Percentiles rank a stretch among this genome's conserved stretches.
phyloP scores from a whole-genome alignment of 2,329 filamentous ascomycete species.

The Sarocladium oryzae region DNA sequence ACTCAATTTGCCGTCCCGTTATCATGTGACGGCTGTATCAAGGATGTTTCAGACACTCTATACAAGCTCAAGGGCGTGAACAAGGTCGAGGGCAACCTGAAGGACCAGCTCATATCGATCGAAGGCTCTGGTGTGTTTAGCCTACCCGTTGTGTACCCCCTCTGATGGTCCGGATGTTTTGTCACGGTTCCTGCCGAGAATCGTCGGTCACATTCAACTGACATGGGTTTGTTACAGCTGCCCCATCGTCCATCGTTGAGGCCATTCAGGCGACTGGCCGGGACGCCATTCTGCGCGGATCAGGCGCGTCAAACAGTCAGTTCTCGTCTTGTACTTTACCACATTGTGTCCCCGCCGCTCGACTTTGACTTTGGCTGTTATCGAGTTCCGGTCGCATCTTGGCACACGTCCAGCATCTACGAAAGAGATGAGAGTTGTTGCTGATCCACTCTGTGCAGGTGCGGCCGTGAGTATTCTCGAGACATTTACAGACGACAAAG shows the following conservation, averaged over 20 bases:
- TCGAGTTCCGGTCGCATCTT: not conserved
- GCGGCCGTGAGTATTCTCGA: constrained; percentile 95
- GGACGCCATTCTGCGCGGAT: constrained; percentile 90
- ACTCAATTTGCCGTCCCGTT: constrained; percentile 93
- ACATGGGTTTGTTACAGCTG: constrained; percentile 39
- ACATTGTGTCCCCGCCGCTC: no score
- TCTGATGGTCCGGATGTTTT: not conserved
- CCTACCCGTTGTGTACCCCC: constrained; percentile 19
- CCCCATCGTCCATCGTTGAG: constrained; percentile 82
- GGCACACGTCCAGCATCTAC: not conserved
- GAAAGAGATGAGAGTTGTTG: not conserved
- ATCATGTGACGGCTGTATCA: constrained; percentile 83
- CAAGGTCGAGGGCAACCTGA: constrained; percentile 75
- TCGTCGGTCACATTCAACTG: not conserved
- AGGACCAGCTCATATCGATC: constrained; percentile 76
- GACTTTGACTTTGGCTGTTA: not conserved
- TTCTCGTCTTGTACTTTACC: not conserved
- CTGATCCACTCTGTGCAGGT: constrained; percentile 33
- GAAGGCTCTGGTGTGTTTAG: constrained; percentile 66
- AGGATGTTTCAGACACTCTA: constrained; percentile 74
- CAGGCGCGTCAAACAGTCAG: constrained; percentile 77
- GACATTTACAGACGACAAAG: constrained; percentile 57
- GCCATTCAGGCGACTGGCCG: constrained; percentile 85
- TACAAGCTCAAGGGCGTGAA: constrained; percentile 72
- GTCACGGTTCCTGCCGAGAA: not conserved